phyloP scores from a whole-genome alignment of 2,329 filamentous ascomycete species.

The Ceratocystis eucalypticola region DNA sequence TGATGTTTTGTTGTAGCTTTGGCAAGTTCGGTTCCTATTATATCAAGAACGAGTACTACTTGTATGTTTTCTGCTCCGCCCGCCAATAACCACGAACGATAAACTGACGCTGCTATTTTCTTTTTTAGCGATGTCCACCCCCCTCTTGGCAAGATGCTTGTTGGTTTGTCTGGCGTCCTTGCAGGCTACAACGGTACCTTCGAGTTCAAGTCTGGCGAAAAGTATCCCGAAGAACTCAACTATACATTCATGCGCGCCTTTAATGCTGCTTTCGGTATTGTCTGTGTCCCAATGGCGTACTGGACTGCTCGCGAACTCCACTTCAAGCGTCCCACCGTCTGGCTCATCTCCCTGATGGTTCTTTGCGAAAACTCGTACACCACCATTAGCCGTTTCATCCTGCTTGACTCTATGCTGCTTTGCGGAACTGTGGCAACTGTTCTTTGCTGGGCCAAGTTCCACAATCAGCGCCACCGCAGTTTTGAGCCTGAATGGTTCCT shows the following conservation, averaged over 20 bases:
- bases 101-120: neutral
- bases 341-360: constrained; percentile 93
- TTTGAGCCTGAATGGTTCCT: constrained; percentile 88
- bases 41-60: constrained; percentile 98
- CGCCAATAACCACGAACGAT: neutral
- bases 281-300: constrained; percentile 88
- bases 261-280: constrained; percentile 86
- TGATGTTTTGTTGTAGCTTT: constrained; percentile 41
- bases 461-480: constrained; percentile 69
- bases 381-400: constrained; percentile 94
- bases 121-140: constrained; percentile 52
- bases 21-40: constrained; percentile 99
- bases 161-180: constrained; percentile 87
- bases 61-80: constrained; percentile 29
- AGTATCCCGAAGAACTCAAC: constrained; percentile 83
- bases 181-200: constrained; percentile 98
- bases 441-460: constrained; percentile 94
- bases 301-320: constrained; percentile 86
- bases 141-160: constrained; percentile 94
- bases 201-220: constrained; percentile 97
- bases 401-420: constrained; percentile 95
- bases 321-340: constrained; percentile 74
- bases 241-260: constrained; percentile 98
- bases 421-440: constrained; percentile 98
- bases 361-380: constrained; percentile 99